Conservation (phyloP, 1,139 yeast species). For the Candida glucosophila region DNA sequence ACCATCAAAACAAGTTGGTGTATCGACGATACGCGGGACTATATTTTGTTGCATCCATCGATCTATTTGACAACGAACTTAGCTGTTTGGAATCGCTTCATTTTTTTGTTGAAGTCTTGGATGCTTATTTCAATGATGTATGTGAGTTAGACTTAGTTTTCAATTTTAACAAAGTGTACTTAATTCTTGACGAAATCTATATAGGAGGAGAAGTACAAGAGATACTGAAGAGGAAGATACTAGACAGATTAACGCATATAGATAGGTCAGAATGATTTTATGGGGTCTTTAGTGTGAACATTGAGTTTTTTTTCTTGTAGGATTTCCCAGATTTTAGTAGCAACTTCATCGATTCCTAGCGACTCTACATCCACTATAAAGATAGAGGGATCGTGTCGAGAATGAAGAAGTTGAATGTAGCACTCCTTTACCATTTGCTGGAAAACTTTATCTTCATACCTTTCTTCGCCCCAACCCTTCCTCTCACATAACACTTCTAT, state of each 20-base stretch:
- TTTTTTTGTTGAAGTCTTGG: constrained; percentile 81
- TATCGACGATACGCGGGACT: constrained; percentile 90
- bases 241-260: constrained; percentile 43
- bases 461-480: constrained; percentile 84
- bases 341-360: constrained; percentile 49
- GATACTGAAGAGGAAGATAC: constrained; percentile 50
- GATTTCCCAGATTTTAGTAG: constrained; percentile 20
- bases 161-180: constrained; percentile 66
- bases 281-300: constrained; percentile 8
- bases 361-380: constrained; percentile 51
- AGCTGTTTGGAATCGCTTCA: constrained; percentile 80
- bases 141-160: constrained; percentile 89
- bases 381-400: constrained; percentile 26
- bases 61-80: constrained; percentile 67
- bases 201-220: constrained; percentile 76
- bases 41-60: constrained; percentile 76
- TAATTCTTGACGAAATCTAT: constrained; percentile 66
- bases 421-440: constrained; percentile 59
- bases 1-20: constrained; percentile 64
- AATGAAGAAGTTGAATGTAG: constrained; percentile 42
- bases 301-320: constrained; percentile 9
- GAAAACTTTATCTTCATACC: constrained; percentile 72
- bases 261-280: constrained; percentile 30
- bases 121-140: constrained; percentile 79
- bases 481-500: constrained; percentile 42